These are phyloP conservation scores for Podospora didyma DNA, from an alignment of 495 filamentous ascomycete species.

Conservation along the genomic window DNA sequence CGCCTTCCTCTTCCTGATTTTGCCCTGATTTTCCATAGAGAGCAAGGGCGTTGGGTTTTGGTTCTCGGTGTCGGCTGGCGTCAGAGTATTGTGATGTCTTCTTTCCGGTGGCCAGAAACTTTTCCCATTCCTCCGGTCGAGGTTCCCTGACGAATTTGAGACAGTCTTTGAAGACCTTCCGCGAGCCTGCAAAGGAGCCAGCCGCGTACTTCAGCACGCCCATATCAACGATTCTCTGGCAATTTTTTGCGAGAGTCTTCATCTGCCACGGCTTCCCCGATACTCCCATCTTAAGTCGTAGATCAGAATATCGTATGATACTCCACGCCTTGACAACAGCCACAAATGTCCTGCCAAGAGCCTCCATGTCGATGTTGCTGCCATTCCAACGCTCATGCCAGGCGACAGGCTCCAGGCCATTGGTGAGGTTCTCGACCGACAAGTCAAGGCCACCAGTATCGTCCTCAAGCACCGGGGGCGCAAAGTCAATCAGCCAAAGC, in stretches of 20 bases:
- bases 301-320: constrained; percentile 51
- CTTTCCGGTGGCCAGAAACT: constrained; percentile 43
- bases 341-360: constrained; percentile 42
- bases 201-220: constrained; percentile 67
- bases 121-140: constrained; percentile 57
- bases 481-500: constrained; percentile 59
- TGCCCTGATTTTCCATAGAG: constrained; percentile 19
- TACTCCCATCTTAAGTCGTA: constrained; percentile 58
- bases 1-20: constrained; percentile 5
- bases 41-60: constrained; percentile 28
- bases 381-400: constrained; percentile 49
- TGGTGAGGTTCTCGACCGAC: constrained; percentile 31
- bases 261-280: constrained; percentile 58
- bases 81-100: constrained; percentile 33
- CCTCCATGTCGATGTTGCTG: constrained; percentile 47
- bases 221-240: constrained; percentile 63
- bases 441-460: constrained; percentile 29
- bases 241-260: constrained; percentile 61
- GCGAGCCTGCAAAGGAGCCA: constrained; percentile 46
- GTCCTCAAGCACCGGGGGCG: constrained; percentile 35
- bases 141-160: constrained; percentile 75
- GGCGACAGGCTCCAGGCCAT: constrained; percentile 40
- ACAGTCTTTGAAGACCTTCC: constrained; percentile 54
- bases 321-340: constrained; percentile 46
- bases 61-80: constrained; percentile 23